A percentile compares a stretch with the other conserved stretches of the same genome.
phyloP scores from a whole-genome alignment of 169 alveolate species.

The Babesia divergens region DNA sequence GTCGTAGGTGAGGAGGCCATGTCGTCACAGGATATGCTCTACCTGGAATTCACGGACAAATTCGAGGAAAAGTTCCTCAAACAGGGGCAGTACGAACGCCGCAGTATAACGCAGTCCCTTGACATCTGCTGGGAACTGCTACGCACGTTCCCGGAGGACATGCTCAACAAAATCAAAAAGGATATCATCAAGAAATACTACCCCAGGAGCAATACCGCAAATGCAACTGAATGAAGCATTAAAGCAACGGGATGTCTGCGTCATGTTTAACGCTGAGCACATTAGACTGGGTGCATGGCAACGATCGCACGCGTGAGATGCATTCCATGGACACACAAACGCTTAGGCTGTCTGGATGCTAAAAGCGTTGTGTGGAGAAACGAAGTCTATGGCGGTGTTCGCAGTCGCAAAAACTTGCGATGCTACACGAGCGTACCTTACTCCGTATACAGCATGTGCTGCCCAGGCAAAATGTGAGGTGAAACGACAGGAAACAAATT shows the following conservation, averaged over 20 bases:
- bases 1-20: slow-evolving; percentile 99
- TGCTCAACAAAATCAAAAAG: slow-evolving; percentile 93
- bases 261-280: no score
- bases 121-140: slow-evolving; percentile 98
- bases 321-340: no score
- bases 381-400: no score
- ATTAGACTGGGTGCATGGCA: no score
- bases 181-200: slow-evolving; percentile 74
- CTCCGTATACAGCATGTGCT: no score
- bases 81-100: slow-evolving; percentile 96
- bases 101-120: slow-evolving; percentile 95
- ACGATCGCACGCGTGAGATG: no score
- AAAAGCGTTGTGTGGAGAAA: no score
- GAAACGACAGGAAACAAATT: not conserved
- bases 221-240: not conserved
- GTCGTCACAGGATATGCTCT: slow-evolving; percentile 94
- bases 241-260: no score
- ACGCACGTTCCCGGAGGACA: slow-evolving; percentile 98
- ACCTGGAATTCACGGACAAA: slow-evolving; percentile 97
- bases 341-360: no score
- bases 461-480: no score
- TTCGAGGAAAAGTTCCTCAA: slow-evolving; percentile 95
- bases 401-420: no score
- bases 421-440: no score
- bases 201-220: slow-evolving; percentile 56